A percentile compares a stretch with the other conserved stretches of the same genome.
These are phyloP conservation scores for Trichoderma simmonsii DNA, from an alignment of 2,329 filamentous ascomycete species.

Conservation along the genomic window DNA sequence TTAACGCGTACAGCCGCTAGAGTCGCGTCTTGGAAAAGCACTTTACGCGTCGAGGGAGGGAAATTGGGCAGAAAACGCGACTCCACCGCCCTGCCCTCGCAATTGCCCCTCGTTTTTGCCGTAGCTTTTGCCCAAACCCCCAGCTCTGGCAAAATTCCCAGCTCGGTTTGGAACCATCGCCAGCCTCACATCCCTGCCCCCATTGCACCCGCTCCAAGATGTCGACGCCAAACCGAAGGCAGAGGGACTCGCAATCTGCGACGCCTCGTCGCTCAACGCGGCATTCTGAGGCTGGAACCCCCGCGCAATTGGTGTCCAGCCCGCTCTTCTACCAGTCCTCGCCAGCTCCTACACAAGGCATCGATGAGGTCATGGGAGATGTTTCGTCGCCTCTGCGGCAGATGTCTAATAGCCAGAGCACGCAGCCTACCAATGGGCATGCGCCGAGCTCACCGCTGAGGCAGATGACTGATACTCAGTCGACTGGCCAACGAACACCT, in stretches of 20 bases:
- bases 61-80: conserved; percentile 26
- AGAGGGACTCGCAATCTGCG: conserved; percentile 51
- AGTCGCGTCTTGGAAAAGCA: conserved; percentile 29
- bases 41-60: conserved; percentile 38
- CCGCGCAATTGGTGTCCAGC: conserved; percentile 65
- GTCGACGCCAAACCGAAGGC: conserved; percentile 48
- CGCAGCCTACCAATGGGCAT: conserved; percentile 30
- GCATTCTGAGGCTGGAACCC: conserved; percentile 40
- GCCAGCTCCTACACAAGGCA: conserved; percentile 31
- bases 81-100: conserved; percentile 17
- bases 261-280: conserved; percentile 43
- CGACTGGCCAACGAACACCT: conserved; percentile 63
- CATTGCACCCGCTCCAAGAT: conserved; percentile 27
- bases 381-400: conserved; percentile 55
- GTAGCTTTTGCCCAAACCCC: conserved; percentile 18
- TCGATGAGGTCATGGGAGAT: conserved; percentile 33
- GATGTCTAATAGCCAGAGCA: conserved; percentile 56
- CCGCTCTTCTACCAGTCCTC: conserved; percentile 72
- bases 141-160: not conserved
- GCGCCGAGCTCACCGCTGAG: conserved; percentile 58
- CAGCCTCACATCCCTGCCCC: conserved; percentile 20
- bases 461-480: conserved; percentile 57
- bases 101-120: conserved; percentile 24
- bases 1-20: conserved; percentile 20
- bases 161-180: conserved; percentile 6